Base-by-base conservation (phyloP, 345 rosid genomes). In the Syzygium grande region DNA sequence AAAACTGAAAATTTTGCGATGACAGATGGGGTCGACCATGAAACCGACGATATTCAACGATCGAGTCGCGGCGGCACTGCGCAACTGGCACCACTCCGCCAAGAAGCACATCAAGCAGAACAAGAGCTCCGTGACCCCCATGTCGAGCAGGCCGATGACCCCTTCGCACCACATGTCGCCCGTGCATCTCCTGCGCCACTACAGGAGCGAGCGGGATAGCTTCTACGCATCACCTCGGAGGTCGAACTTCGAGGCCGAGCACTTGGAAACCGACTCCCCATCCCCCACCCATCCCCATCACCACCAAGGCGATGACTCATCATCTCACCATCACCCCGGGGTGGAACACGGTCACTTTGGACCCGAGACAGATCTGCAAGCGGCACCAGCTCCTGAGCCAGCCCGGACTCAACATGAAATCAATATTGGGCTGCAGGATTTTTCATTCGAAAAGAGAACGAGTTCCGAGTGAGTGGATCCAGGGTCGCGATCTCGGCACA, bases 1-100 rank as follows among this genome's bases (percentile, higher is more conserved):
- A 25, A 73, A 19, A 73, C 83, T 73, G 83, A 38, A 34, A 21
- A 38, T 38, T 73, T 73, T 38, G 83, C 83, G 4, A 14, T 27
- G 84, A 29, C 90, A 98, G 98, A 98, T 98, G 99, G 99, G 99
- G 16, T 93, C 99, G 1, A 94, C 91, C 84, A 95, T 98, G 98
- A 98, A 94, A 88, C 95, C 98, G 23, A 96, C 98, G 16, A 91
- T 98, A 79, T 97, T 98, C 92, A 93, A 96, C 61, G 98, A 96
- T 49, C 89, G 86, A 89, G 96, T 97, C 56, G 98, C 96, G 30
- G 38, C 89, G 3, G 98, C 99, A 0, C 92, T 97, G 17, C 94
- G 85, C 90, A 93, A 87, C 52, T 96, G 99, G 99, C 98, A 95
- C 89, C 96, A 91, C 52, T 83, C 93, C 8, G 98, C 98, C 6